Evolutionary conservation across 306 rosid genomes (phyloP), one percentile per base, ranked within the genome.

Genomic region (Albizia julibrissin): DNA sequence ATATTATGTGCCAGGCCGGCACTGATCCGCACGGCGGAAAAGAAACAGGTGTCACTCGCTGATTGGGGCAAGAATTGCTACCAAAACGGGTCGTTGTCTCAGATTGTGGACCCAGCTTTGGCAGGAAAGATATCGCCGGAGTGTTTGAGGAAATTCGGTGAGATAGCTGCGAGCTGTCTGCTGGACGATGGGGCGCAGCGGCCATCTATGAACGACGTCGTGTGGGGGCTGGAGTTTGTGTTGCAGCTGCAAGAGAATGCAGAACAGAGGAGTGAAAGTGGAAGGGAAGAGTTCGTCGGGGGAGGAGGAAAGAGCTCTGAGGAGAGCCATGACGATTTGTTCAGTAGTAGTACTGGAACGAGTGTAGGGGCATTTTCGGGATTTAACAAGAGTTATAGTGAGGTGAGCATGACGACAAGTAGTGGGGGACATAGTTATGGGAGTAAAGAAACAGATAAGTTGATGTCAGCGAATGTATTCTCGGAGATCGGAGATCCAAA

Each of bases 151-250:
- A 71, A 24, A 33, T 83, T 47, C 10, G 43, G 79, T 10, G 75
- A 83, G 59, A 3, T 77, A 26, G 86, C 79, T 0, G 0, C 66
- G 5, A 78, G 47, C 0, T 83, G 86, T 72, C 50, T 83, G 70
- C 62, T 12, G n/a, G 86, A 83, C 61, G 82, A 83, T 83, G 86
- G 82, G n/a, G 15, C 27, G 24, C 61, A 62, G 1, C 18, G 86
- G 3, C 86, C 86, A 6, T 71, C 86, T 1, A 83, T 83, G 86
- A 78, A 64, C 15, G 82, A 72, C 9, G 62, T 83, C 7, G 79
- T 78, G 1, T 62, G 82, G 50, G 22, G 47, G 2, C 10, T 83
- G 7, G 86, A 72, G 50, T 72, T 78, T 78, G 79, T 18, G 5
- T 22, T 77, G 47, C 79, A 39, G 40, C 70, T 78, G 14, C 79